Base-by-base conservation (phyloP, 768 basidiomycete species). In the Cyclocybe aegerita region DNA sequence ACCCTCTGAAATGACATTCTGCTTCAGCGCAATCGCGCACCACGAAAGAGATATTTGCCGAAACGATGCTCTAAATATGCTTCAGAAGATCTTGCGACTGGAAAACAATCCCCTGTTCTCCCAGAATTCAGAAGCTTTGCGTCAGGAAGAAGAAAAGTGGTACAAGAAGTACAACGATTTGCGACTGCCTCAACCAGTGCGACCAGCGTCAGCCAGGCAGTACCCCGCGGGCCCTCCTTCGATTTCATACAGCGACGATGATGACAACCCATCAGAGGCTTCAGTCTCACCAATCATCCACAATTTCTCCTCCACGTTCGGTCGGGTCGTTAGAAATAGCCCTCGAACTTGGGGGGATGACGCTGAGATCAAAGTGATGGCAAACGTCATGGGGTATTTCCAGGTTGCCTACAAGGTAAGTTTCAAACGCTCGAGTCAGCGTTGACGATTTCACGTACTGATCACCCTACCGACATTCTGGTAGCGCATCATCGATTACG, bases 381-480 rank as follows among this genome's bases (percentile, higher is more conserved):
- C 81, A 0, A 74, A 76, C 12, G 77, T 82, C 0, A 71, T 74
- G 0, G 82, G 79, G 4, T 85, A 81, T 52, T 83, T 78, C 59
- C 73, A 79, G 35, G 71, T 83, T 0, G 74, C 81, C 6, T 76
- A 71, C 65, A 78, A 79, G 70, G 82, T 80, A 50, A 14, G 65
- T 47, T 42, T 39, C n/a, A 36, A 4, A 30, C 11, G 7, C 39
- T 49, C 7, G 15, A 6, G 8, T 16, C n/a, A 31, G 7, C 37
- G 5, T 14, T 30, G 12, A 6, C 15, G 37, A 39, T 39, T 16
- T 17, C n/a, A 29, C 10, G 15, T 15, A 41, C 14, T 17, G 9
- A 15, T 4, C 5, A 7, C 23, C 33, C 8, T 23, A 1, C 38
- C 9, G 15, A 3, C 14, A 23, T 33, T 15, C 33, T 10, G 16